These are phyloP conservation scores for Starmerella lactis-condensi DNA, from an alignment of 805 yeast genomes.

Conservation along the genomic window DNA sequence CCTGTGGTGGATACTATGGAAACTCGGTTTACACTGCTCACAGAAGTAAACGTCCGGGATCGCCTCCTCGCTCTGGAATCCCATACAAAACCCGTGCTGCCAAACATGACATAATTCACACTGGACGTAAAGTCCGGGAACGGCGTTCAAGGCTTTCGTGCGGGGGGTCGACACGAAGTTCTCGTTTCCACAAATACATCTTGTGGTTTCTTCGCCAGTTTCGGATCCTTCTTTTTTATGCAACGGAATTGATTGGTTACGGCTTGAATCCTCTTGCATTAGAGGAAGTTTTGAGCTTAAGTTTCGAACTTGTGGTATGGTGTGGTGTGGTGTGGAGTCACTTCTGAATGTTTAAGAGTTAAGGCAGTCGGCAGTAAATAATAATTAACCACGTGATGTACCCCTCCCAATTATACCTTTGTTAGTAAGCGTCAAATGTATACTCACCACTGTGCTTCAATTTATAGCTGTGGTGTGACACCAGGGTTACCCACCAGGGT, in stretches of 20 bases:
- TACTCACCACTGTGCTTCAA: no score
- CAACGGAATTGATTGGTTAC: no score
- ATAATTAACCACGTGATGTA: no score
- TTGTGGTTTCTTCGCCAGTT: slow-evolving; percentile 30
- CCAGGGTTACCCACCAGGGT: no score
- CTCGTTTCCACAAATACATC: slow-evolving; percentile 38
- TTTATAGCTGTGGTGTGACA: no score
- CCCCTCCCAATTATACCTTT: no score
- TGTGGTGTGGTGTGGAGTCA: no score
- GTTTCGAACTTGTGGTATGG: neutral
- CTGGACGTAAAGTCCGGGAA: slow-evolving; percentile 86
- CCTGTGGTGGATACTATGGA: slow-evolving; percentile 29
- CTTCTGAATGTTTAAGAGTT: no score
- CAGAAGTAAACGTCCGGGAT: slow-evolving; percentile 94
- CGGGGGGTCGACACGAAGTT: slow-evolving; percentile 25
- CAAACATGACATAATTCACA: slow-evolving; percentile 89
- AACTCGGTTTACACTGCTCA: slow-evolving; percentile 72
- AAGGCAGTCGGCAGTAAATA: no score
- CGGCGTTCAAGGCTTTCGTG: slow-evolving; percentile 35
- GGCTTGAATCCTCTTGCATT: slow-evolving; percentile 4
- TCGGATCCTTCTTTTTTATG: slow-evolving; percentile 10
- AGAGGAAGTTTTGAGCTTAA: slow-evolving; percentile 4
- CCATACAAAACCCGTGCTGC: slow-evolving; percentile 97
- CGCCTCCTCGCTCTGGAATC: slow-evolving; percentile 49
- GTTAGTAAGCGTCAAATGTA: no score